Evolutionary conservation across 1,284 basidiomycete genomes (phyloP).

Genomic region (Fistulina hepatica): DNA sequence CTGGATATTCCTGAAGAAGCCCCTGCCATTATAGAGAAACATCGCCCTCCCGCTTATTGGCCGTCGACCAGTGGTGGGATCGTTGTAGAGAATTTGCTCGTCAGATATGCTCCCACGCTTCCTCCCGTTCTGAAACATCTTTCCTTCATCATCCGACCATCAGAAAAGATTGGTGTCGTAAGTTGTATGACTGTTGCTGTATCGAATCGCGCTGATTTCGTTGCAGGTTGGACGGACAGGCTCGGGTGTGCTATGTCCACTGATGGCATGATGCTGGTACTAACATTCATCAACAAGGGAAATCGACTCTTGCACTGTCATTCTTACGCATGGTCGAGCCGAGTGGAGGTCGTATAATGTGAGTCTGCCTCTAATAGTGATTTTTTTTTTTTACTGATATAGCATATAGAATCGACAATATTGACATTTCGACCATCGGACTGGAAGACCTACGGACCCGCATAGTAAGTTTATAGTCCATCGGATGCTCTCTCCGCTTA

Average conservation of each 20-base stretch:
- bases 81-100: constrained; percentile 50
- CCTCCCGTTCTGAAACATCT: constrained; percentile 60
- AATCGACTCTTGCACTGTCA: constrained; percentile 66
- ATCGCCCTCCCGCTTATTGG: constrained; percentile 66
- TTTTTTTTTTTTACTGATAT: constrained; percentile 5
- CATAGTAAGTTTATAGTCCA: constrained; percentile 29
- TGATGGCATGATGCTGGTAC: neutral
- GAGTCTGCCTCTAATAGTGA: constrained; percentile 15
- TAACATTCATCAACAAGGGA: constrained; percentile 30
- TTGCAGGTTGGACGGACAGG: constrained; percentile 53
- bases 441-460: constrained; percentile 69
- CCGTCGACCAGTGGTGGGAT: constrained; percentile 52
- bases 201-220: neutral
- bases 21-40: constrained; percentile 46
- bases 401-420: constrained; percentile 54
- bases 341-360: constrained; percentile 59
- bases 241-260: constrained; percentile 31
- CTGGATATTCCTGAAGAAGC: constrained; percentile 71
- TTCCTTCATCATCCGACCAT: constrained; percentile 58
- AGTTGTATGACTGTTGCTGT: constrained; percentile 13
- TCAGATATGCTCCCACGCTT: constrained; percentile 66
- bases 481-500: neutral
- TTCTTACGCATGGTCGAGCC: constrained; percentile 77
- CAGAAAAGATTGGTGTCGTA: constrained; percentile 72
- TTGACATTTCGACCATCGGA: constrained; percentile 75